These are phyloP conservation scores for Saturnispora dispora DNA, from an alignment of 805 yeast species.

Conservation along the genomic window DNA sequence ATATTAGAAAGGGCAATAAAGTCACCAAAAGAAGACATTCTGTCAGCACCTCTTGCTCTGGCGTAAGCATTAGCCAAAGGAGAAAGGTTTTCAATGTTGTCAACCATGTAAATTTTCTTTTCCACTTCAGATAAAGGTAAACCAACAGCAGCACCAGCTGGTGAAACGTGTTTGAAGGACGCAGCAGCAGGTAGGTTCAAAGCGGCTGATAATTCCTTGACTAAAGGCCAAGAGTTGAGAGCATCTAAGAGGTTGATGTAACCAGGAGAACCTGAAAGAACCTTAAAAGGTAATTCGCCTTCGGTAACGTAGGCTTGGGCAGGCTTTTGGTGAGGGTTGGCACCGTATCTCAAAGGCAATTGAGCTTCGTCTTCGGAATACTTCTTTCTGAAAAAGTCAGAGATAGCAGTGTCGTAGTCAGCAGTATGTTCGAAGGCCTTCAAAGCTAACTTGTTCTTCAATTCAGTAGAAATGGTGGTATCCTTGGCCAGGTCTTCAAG, in stretches of 20 bases:
- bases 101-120: constrained; percentile 91
- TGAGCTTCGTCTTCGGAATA: constrained; percentile 85
- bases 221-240: constrained; percentile 97
- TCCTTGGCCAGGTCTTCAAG: constrained; percentile 58
- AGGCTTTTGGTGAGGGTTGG: constrained; percentile 98
- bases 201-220: constrained; percentile 90
- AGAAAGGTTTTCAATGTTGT: constrained; percentile 87
- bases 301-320: constrained; percentile 90
- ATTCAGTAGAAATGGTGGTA: constrained; percentile 63
- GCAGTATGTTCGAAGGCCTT: constrained; percentile 99
- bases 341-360: constrained; percentile 94
- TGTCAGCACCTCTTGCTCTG: constrained; percentile 98
- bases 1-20: constrained; percentile 95
- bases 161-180: constrained; percentile 96
- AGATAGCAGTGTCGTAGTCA: constrained; percentile 89
- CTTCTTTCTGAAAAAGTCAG: constrained; percentile 96
- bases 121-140: constrained; percentile 84
- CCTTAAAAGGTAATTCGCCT: constrained; percentile 90
- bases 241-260: constrained; percentile 96
- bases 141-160: constrained; percentile 98
- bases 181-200: constrained; percentile 98
- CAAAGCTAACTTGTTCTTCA: constrained; percentile 79
- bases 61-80: constrained; percentile 98
- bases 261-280: constrained; percentile 91
- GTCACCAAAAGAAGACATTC: constrained; percentile 99